Percentiles rank a stretch among this genome's conserved stretches.
Conservation (phyloP, 1,284 basidiomycete species). For the Tilletia setariae region DNA sequence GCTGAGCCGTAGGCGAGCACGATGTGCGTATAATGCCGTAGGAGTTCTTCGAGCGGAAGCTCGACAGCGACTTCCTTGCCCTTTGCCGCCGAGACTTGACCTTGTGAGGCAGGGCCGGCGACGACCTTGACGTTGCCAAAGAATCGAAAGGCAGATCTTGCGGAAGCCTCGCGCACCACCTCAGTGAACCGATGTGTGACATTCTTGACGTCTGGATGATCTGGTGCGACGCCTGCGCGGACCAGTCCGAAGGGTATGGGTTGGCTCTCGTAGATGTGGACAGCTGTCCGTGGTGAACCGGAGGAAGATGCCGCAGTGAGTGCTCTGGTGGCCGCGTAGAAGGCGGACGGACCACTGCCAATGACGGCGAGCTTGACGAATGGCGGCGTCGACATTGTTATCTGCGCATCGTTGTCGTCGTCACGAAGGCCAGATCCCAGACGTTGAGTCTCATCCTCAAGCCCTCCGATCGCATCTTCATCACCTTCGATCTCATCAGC, state of each 20-base stretch:
- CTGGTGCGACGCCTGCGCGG: conserved; percentile 93
- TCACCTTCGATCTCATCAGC: neutral
- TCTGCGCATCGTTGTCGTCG: neutral
- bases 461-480: neutral
- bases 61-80: conserved; percentile 59
- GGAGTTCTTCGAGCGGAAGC: conserved; percentile 64
- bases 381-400: neutral
- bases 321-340: conserved; percentile 71
- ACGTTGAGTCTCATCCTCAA: neutral
- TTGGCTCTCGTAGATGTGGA: conserved; percentile 88
- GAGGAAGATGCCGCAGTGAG: conserved; percentile 23
- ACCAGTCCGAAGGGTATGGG: conserved; percentile 94
- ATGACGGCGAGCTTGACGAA: conserved; percentile 66
- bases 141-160: conserved; percentile 55
- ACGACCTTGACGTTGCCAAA: conserved; percentile 87
- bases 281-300: conserved; percentile 35
- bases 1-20: conserved; percentile 78
- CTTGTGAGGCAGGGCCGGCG: neutral
- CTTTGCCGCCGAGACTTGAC: conserved; percentile 11
- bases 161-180: conserved; percentile 51
- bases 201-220: conserved; percentile 98
- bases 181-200: conserved; percentile 89
- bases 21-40: conserved; percentile 73
- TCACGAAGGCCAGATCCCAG: neutral
- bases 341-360: conserved; percentile 87